These are phyloP conservation scores for Saturnispora quitensis DNA, from an alignment of 805 yeast genomes.

Conservation along the genomic window DNA sequence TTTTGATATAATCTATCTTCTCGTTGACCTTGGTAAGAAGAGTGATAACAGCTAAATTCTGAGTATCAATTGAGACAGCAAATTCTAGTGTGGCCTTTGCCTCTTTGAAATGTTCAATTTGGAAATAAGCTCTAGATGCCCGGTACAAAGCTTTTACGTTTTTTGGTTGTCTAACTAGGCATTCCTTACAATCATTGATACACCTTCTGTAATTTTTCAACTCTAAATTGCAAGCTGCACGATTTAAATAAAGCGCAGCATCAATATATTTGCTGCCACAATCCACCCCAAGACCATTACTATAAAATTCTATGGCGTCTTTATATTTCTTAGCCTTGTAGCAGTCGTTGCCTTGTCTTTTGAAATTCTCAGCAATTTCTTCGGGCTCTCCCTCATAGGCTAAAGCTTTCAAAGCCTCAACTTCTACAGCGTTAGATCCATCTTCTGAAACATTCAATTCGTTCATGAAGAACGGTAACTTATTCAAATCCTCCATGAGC, in stretches of 20 bases:
- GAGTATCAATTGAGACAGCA: slow-evolving; percentile 53
- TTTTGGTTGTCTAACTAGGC: slow-evolving; percentile 53
- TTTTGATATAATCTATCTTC: slow-evolving; percentile 18
- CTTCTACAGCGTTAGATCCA: slow-evolving; percentile 61
- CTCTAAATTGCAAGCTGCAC: slow-evolving; percentile 89
- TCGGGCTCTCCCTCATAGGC: slow-evolving; percentile 95
- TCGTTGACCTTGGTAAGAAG: slow-evolving; percentile 34
- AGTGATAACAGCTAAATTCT: slow-evolving; percentile 45
- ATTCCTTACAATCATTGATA: slow-evolving; percentile 75
- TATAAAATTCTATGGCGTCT: slow-evolving; percentile 71
- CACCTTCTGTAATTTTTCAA: slow-evolving; percentile 77
- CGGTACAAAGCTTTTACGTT: slow-evolving; percentile 81
- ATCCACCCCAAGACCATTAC: slow-evolving; percentile 67
- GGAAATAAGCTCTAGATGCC: slow-evolving; percentile 71
- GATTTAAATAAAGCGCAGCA: slow-evolving; percentile 60
- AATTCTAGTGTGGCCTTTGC: slow-evolving; percentile 57
- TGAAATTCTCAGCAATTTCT: slow-evolving; percentile 83
- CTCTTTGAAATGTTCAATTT: slow-evolving; percentile 61
- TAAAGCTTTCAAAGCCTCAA: slow-evolving; percentile 85
- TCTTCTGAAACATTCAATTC: slow-evolving; percentile 66
- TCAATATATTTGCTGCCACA: slow-evolving; percentile 48
- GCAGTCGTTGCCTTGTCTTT: slow-evolving; percentile 87
- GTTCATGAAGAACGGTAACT: slow-evolving; percentile 92
- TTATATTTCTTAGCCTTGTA: slow-evolving; percentile 62
- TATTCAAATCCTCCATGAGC: slow-evolving; percentile 65